Evolutionary conservation across 805 yeast genomes (phyloP), one percentile per base, ranked within the genome.

Genomic region (Candida tallmaniae): DNA sequence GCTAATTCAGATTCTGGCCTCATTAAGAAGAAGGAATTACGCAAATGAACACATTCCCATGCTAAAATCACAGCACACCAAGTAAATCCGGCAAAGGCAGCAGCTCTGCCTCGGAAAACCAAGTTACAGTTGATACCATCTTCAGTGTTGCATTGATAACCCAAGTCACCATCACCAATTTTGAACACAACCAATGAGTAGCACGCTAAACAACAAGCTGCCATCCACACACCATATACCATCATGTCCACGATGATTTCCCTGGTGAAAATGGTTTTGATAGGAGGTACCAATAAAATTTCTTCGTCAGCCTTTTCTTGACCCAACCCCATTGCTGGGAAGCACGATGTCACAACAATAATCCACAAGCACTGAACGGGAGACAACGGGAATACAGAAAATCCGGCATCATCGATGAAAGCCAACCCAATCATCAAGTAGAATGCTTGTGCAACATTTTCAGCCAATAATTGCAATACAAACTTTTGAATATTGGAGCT

Each of bases 1-100:
- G 75, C 69, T 14, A 38, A 34, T 34, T 72, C 77, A 11, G 80
- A 60, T 31, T 77, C 81, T 16, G 83, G 83, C 38, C 79, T 73
- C 84, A 80, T 80, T 35, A 63, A 62, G 58, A 84, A 83, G 41
- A 85, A 64, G 2, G 94, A 84, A 47, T 78, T 67, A 46, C 81
- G 67, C 57, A 78, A 60, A 51, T 83, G 85, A 38, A 83, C 70
- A 47, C 85, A 86, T 59, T 84, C 93, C 93, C 93, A 84, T 1
- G 94, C 93, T 30, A 83, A 64, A 19, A 85, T 54, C 39, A 86
- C 68, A 3, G 90, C 83, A 62, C 89, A 74, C 94, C 95, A 86
- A 0, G 95, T 86, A 80, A 85, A 80, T 2, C 80, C 75, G 1
- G 82, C 82, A 65, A 86, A 86, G 0, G 88, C 74, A 3, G 83